phyloP scores from a whole-genome alignment of 208 protist genomes.

The Endotrypanum monterogeii region DNA sequence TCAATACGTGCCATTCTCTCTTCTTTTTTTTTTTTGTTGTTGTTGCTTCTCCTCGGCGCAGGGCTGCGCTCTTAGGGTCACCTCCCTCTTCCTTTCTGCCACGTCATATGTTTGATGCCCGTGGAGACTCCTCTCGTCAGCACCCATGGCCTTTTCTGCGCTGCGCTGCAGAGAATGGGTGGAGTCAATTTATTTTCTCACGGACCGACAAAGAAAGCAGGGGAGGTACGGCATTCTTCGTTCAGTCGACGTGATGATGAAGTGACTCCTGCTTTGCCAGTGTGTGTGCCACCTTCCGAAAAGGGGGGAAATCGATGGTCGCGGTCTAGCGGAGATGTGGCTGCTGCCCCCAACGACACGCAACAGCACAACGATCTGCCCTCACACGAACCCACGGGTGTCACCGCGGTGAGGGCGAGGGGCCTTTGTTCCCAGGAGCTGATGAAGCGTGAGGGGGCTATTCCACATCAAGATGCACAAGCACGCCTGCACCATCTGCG shows the following conservation, averaged over 20 bases:
- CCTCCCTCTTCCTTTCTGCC: neutral
- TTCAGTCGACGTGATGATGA: neutral
- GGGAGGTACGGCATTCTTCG: neutral
- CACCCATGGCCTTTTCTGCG: conserved; percentile 20
- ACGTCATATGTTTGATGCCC: neutral
- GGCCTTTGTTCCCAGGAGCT: neutral
- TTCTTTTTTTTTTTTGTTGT: too few relatives aligned
- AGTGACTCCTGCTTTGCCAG: neutral
- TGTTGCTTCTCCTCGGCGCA: too few relatives aligned
- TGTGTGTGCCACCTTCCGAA: neutral
- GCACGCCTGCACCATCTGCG: conserved; percentile 3
- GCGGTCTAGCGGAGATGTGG: neutral
- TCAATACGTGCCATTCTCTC: too few relatives aligned
- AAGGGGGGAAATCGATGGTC: neutral
- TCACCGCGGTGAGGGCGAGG: neutral
- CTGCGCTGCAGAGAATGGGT: conserved; percentile 4
- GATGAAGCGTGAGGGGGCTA: neutral
- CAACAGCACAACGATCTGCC: neutral
- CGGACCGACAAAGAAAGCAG: neutral
- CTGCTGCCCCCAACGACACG: neutral
- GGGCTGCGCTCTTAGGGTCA: too few relatives aligned
- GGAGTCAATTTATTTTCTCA: neutral
- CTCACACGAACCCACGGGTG: neutral
- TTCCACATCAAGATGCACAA: neutral
- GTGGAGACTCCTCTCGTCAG: conserved; percentile 7